Evolutionary conservation across 2,329 filamentous ascomycete species (phyloP).

Genomic region (Paraconiothyrium brasiliense): DNA sequence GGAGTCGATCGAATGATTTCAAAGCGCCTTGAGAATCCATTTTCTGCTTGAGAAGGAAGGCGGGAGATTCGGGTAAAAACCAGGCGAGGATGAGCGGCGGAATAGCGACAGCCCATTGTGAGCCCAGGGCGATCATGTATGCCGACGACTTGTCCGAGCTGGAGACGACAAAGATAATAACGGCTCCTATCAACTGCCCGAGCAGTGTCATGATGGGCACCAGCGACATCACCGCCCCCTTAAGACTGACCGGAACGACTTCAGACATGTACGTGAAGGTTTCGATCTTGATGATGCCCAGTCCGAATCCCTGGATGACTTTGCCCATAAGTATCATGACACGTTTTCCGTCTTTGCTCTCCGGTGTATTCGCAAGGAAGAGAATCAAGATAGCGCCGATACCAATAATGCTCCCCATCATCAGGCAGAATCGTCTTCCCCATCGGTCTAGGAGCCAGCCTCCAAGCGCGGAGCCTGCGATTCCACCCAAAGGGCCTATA

Average conservation of each 20-base stretch:
- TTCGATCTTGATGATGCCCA: constrained; percentile 55
- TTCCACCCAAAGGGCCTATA: constrained; percentile 50
- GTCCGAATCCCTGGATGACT: constrained; percentile 53
- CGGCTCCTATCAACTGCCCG: constrained; percentile 56
- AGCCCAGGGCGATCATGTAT: constrained; percentile 50
- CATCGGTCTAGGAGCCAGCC: constrained; percentile 54
- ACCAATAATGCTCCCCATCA: constrained; percentile 50
- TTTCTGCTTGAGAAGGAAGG: constrained; percentile 55
- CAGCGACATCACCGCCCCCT: constrained; percentile 56
- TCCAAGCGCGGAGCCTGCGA: constrained; percentile 50
- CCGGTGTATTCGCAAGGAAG: constrained; percentile 45
- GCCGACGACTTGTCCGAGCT: constrained; percentile 30
- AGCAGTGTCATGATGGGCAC: constrained; percentile 57
- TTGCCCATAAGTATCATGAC: constrained; percentile 56
- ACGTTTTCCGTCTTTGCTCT: constrained; percentile 40
- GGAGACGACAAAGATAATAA: constrained; percentile 49
- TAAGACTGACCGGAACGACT: constrained; percentile 52
- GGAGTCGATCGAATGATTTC: constrained; percentile 59
- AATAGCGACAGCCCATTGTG: constrained; percentile 52
- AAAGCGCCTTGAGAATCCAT: constrained; percentile 47
- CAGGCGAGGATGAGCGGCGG: constrained; percentile 52
- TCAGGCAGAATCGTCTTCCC: constrained; percentile 52
- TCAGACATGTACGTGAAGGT: constrained; percentile 60
- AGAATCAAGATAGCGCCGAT: constrained; percentile 50
- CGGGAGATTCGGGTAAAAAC: constrained; percentile 61